Conservation (phyloP, 2,329 filamentous ascomycete genomes). For the Cytospora mali region DNA sequence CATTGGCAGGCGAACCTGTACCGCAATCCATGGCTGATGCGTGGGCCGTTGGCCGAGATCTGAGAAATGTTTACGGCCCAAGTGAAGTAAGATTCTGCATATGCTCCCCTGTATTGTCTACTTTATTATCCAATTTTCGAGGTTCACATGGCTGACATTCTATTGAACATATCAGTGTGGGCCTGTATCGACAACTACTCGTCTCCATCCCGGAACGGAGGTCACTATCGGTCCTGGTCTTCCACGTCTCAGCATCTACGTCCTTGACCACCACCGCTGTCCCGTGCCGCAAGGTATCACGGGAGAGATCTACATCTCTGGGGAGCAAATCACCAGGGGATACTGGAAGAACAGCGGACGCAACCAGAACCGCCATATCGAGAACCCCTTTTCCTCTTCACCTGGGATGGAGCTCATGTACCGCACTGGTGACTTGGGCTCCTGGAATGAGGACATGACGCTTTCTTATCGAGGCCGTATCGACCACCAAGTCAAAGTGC, state of each 20-base stretch:
- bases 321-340: constrained; percentile 3
- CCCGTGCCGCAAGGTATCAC: constrained; percentile 3
- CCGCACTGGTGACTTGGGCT: background rate
- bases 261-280: constrained; percentile 1
- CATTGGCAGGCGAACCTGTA: constrained; percentile 8
- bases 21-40: constrained; percentile 3
- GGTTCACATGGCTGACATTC: background rate
- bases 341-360: constrained; percentile 1
- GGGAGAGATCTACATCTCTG: constrained; percentile 3
- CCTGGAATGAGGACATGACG: constrained; percentile 5
- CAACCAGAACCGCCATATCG: background rate
- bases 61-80: constrained; percentile 4
- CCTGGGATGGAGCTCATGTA: background rate
- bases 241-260: constrained; percentile 1
- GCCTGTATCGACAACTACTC: background rate
- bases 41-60: background rate
- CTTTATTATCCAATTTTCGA: background rate
- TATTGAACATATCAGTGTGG: background rate
- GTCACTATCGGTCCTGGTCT: background rate
- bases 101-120: too few species aligned
- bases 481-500: constrained; percentile 56
- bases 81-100: constrained; percentile 1
- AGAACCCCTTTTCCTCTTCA: background rate
- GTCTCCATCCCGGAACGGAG: background rate
- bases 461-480: constrained; percentile 34